Base-by-base conservation (phyloP, 164 flowering plant species). In the Stephania yunnanensis region DNA sequence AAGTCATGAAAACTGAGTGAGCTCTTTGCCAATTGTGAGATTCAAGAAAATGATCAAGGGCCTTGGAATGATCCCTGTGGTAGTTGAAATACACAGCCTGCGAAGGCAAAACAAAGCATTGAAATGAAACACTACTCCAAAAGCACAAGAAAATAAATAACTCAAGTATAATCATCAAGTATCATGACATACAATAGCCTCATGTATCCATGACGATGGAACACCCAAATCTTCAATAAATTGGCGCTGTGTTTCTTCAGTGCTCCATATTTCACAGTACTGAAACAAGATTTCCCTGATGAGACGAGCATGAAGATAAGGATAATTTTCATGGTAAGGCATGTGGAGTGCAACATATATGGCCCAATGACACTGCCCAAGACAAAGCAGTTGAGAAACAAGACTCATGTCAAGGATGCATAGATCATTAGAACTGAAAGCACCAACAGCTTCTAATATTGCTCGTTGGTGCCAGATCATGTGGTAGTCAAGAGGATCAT, bases 391-490 rank as follows among this genome's bases (percentile, higher is more conserved):
- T 83, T 96, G 99, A 67, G 97, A 89, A 75, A 94, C 88, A 79
- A 88, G 79, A 72, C 93, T 92, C 95, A 96, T 91, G 84, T 96
- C 99, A 76, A 96, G 97, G 68, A 87, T 84, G 76, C 92, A 90
- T 80, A 94, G 97, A 86, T 92, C 95, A 75, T 85, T 85, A 11
- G 91, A 90, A 81, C 83, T 87, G 79, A 89, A 85, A 82, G 88
- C 90, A 45, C 99, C 99, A 68, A 90, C 80, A 64, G 99, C 94
- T 84, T 94, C 97, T 84, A 96, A 78, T 69, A 91, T 78, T n/a
- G 85, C 87, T 75, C 97, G 92, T 72, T 96, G 99, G 84, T 96
- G 99, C 99, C 99, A 96, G 74, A 96, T 92, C 97, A 96, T 96
- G 84, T 96, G 99, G 81, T 94, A 85, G 79, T 96, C 99, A 80